phyloP scores from a whole-genome alignment of 2,329 filamentous ascomycete genomes.

The Colletotrichum horii region DNA sequence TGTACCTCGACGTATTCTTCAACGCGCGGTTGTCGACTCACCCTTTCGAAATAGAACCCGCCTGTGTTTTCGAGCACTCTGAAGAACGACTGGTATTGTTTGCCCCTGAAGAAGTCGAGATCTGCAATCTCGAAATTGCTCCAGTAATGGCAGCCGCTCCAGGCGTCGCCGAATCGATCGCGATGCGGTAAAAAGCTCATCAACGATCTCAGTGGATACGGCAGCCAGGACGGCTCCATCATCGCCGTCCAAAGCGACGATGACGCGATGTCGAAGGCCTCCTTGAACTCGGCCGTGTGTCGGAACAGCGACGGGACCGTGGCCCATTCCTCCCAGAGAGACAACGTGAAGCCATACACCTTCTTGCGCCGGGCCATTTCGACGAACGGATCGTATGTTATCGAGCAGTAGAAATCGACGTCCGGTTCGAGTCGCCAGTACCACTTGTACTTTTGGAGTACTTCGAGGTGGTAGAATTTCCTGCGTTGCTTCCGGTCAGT shows the following conservation, averaged over 20 bases:
- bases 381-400: constrained; percentile 53
- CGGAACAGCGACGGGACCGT: constrained; percentile 49
- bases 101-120: constrained; percentile 47
- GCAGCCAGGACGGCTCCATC: constrained; percentile 44
- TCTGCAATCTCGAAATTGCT: constrained; percentile 54
- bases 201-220: constrained; percentile 44
- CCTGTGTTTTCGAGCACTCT: constrained; percentile 43
- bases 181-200: constrained; percentile 41
- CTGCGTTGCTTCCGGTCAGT: constrained; percentile 24
- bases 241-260: constrained; percentile 45
- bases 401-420: constrained; percentile 48
- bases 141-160: constrained; percentile 53
- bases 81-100: constrained; percentile 45
- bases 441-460: constrained; percentile 47
- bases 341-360: constrained; percentile 49
- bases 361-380: constrained; percentile 49
- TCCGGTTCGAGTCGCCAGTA: constrained; percentile 53
- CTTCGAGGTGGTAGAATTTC: constrained; percentile 48
- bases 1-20: neutral
- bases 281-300: constrained; percentile 45
- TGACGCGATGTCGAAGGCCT: constrained; percentile 35
- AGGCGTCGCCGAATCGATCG: constrained; percentile 43
- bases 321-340: constrained; percentile 45
- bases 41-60: constrained; percentile 49
- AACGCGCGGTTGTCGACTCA: constrained; percentile 25